phyloP scores from a whole-genome alignment of 495 filamentous ascomycete genomes.

The Neurospora discreta region DNA sequence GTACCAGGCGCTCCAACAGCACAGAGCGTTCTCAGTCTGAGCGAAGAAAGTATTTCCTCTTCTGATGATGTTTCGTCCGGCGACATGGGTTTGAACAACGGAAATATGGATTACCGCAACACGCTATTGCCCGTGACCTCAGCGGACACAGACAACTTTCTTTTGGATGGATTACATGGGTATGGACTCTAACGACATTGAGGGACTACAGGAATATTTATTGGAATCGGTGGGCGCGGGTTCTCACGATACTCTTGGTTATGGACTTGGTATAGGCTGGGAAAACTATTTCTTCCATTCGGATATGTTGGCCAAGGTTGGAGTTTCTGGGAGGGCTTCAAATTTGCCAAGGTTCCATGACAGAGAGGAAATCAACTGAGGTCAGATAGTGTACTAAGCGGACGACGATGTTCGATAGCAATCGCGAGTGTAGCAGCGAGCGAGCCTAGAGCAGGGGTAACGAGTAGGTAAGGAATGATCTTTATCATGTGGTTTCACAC shows the following conservation, averaged over 20 bases:
- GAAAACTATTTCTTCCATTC: neutral
- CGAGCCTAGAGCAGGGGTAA: neutral
- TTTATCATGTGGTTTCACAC: neutral
- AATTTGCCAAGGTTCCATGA: neutral
- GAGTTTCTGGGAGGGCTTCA: neutral
- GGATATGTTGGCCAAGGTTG: neutral
- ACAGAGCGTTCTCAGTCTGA: conserved; percentile 64
- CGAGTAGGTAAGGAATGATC: neutral
- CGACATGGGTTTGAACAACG: conserved; percentile 25
- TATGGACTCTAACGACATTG: neutral
- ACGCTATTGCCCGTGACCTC: conserved; percentile 7
- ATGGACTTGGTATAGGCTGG: neutral
- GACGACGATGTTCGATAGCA: neutral
- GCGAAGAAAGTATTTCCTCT: conserved; percentile 61
- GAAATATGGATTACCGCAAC: conserved; percentile 23
- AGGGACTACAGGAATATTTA: neutral
- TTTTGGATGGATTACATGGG: conserved; percentile 8
- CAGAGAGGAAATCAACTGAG: neutral
- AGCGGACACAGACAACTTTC: conserved; percentile 5
- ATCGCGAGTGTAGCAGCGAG: neutral
- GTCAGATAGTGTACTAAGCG: neutral
- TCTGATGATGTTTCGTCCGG: conserved; percentile 32
- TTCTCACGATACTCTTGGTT: neutral
- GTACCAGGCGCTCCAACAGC: conserved; percentile 29
- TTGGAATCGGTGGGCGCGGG: neutral